These are phyloP conservation scores for Verticillium tricorpus DNA, from an alignment of 2,329 filamentous ascomycete species.

Conservation along the genomic window DNA sequence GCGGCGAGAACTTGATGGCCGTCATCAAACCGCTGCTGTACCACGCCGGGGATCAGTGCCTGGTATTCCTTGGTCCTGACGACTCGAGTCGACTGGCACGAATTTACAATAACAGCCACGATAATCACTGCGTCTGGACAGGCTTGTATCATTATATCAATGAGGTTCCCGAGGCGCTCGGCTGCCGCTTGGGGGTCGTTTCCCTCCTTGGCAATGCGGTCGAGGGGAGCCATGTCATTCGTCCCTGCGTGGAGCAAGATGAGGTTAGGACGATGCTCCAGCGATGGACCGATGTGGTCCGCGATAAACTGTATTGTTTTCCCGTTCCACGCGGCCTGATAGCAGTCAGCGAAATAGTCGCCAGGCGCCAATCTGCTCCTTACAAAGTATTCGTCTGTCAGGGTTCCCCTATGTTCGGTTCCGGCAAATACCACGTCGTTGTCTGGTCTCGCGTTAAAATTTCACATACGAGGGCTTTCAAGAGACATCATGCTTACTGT, in stretches of 20 bases:
- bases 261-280: constrained; percentile 29
- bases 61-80: constrained; percentile 20
- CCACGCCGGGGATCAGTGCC: constrained; percentile 23
- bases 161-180: constrained; percentile 22
- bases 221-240: constrained; percentile 30
- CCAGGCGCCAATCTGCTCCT: background rate
- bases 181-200: constrained; percentile 24
- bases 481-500: constrained; percentile 14
- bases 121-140: constrained; percentile 29
- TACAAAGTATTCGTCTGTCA: constrained; percentile 28
- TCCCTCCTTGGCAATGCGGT: constrained; percentile 22
- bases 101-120: constrained; percentile 28
- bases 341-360: background rate
- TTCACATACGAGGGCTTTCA: background rate
- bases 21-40: constrained; percentile 16
- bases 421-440: constrained; percentile 28
- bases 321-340: constrained; percentile 28
- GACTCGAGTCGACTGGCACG: constrained; percentile 20
- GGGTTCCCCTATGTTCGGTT: constrained; percentile 19
- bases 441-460: background rate
- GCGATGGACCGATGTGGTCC: constrained; percentile 24
- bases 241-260: constrained; percentile 31
- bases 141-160: constrained; percentile 24
- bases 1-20: constrained; percentile 25
- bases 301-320: constrained; percentile 30